Evolutionary conservation across 2,329 filamentous ascomycete species (phyloP), one percentile per base, ranked within the genome.

Genomic region (Sporothrix pseudoabietina): DNA sequence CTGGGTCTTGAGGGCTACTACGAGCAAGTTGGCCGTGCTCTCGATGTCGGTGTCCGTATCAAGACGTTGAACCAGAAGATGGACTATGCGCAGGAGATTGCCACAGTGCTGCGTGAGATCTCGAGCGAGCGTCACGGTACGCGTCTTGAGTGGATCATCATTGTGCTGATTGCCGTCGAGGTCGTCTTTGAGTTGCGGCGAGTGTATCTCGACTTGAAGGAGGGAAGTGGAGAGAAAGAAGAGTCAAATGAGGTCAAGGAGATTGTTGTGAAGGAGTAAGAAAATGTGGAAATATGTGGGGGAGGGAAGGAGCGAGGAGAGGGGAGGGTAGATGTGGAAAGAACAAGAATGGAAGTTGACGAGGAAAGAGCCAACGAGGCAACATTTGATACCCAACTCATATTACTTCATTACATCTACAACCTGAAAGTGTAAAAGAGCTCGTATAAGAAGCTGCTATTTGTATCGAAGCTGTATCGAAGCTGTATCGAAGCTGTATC

Each of bases 71-170:
- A 99, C 81, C 93, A 97, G 83, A 97, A 97, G 84, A 97, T 99
- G 89, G 95, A 97, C 79, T 98, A 99, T 80, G 96, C 95, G 0
- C 93, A 96, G 79, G 95, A 98, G 81, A 98, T 98, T 80, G 94
- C 96, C 7, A 93, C 87, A 71, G 94, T 98, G 19, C 83, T 98
- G 75, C 87, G 96, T 73, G 94, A 98, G 81, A 90, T 94, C 80
- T 86, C 97, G 72, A 97, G 92, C 79, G 94, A 98, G 84, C 94
- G 93, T 80, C 94, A 98, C 79, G 92, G 93, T 19, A 89, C 94
- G 41, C 87, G 93, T 72, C 85, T 99, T 12, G 96, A 98, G 83
- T 95, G 93, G 92, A 97, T 97, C 78, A 98, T 99, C 80, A 98
- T 99, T 78, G 85, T 93, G 2, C 87, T 99, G 72, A 99, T 99